Base-by-base conservation (phyloP, 116 monocot species). In the Phalaenopsis hybrid region DNA sequence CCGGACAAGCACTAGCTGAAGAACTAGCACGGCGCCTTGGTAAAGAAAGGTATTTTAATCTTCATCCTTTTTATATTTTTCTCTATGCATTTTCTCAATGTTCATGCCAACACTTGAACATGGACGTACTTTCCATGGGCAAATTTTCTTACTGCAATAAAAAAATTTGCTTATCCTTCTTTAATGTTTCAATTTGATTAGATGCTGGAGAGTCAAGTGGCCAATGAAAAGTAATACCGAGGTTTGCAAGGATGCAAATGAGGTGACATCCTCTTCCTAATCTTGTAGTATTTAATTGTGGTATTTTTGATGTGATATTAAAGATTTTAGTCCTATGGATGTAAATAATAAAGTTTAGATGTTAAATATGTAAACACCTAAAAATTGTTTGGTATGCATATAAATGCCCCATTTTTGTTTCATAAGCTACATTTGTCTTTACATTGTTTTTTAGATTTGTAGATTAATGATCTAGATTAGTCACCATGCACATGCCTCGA, bases 211-310 rank as follows among this genome's bases (percentile, higher is more conserved):
- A 82, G 92, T 98, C 57, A 82, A 79, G 1, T 98, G 98, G 98
- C 98, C 98, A 76, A 84, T 81, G 80, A 95, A 93, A 82, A 85
- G 83, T 78, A 57, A 48, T 75, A 79, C 59, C 46, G 85, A 90
- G 70, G 83, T 82, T 81, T 98, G 89, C 82, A 98, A 95, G 86
- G 98, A 98, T 87, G 98, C 98, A 68, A 98, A 98, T 89, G 98
- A 98, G 98, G 98, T 96, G 74, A 75, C 76, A 43, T 52, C 25
- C 58, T 74, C 21, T 51, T 77, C 23, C 50, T 49, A 41, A 45
- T 28, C 28, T 45, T 18, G 18, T 51, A 50, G 28, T 28, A 28
- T 28, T 28, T 28, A 28, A 28, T 28, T 28, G 28, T 28, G 28
- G 28, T 28, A 28, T 28, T 28, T 28, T 28, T 28, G 28, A 28